Percentiles rank a stretch among this genome's conserved stretches.
phyloP scores from a whole-genome alignment of 352 stramenopile species.

The Globisporangium sylvaticum region DNA sequence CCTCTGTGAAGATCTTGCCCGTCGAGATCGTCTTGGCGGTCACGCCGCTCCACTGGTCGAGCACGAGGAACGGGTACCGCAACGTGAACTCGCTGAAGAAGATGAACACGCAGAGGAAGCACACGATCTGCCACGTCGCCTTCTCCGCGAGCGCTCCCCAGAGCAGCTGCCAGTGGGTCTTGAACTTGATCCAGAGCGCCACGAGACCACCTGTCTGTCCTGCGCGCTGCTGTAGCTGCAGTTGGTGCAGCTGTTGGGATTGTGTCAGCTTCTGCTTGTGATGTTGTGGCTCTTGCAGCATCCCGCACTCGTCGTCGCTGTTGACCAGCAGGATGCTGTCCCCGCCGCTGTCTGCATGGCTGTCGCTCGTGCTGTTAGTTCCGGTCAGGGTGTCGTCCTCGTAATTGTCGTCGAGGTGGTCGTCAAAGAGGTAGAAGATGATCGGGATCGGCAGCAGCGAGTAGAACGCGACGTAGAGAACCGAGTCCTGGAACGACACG shows the following conservation, averaged over 20 bases:
- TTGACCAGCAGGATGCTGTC: slow-evolving; percentile 10
- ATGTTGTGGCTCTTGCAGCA: slow-evolving; percentile 18
- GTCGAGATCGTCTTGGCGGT: slow-evolving; percentile 26
- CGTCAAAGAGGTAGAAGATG: slow-evolving; percentile 32
- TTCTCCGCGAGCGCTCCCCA: slow-evolving; percentile 30
- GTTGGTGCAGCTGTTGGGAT: background rate
- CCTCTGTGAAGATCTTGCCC: slow-evolving; percentile 27
- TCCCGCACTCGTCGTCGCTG: slow-evolving; percentile 18
- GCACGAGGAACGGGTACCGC: slow-evolving; percentile 31
- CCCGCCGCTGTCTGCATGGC: slow-evolving; percentile 5
- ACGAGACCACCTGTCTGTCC: background rate
- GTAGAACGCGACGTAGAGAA: slow-evolving; percentile 34
- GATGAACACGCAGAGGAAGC: slow-evolving; percentile 41
- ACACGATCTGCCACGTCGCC: slow-evolving; percentile 34
- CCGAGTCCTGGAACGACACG: slow-evolving; percentile 25
- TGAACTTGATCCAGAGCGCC: slow-evolving; percentile 2
- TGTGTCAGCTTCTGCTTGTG: background rate
- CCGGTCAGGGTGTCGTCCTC: background rate
- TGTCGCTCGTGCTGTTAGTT: slow-evolving; percentile 8
- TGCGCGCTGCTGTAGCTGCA: background rate
- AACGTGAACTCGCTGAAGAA: slow-evolving; percentile 50
- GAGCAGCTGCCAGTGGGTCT: slow-evolving; percentile 31
- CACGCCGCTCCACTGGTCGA: slow-evolving; percentile 43
- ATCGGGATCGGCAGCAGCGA: slow-evolving; percentile 36
- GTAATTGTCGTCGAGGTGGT: slow-evolving; percentile 17